Conservation (phyloP, 176 grass and related monocot genomes). For the Coix lacrymajobi region DNA sequence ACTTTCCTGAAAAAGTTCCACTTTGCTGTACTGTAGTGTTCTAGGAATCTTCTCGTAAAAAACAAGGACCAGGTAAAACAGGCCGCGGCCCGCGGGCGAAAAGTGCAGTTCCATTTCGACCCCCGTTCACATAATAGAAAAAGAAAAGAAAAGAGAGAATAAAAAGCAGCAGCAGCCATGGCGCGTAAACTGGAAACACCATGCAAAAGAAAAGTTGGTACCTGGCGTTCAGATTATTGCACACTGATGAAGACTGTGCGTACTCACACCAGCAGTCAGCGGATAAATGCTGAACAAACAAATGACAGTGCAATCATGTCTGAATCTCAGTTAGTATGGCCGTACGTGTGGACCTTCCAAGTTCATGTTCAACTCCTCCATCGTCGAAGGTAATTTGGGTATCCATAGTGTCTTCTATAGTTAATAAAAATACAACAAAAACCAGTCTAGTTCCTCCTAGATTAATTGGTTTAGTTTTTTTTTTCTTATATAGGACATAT, state of each 20-base stretch:
- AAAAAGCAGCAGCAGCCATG: background rate
- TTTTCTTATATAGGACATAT: too few species aligned
- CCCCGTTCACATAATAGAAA: background rate
- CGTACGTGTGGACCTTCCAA: background rate
- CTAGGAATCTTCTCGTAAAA: conserved; percentile 20
- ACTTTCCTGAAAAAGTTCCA: background rate
- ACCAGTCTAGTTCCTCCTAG: background rate
- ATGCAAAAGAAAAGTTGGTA: conserved; percentile 8
- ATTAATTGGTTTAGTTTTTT: background rate
- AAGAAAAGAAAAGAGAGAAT: background rate
- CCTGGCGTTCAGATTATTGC: conserved; percentile 20
- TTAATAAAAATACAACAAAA: too few species aligned
- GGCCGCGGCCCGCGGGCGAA: background rate
- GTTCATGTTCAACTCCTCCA: background rate
- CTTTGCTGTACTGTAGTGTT: background rate
- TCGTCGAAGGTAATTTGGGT: background rate
- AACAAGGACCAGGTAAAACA: conserved; percentile 33
- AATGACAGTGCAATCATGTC: background rate
- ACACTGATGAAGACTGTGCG: background rate
- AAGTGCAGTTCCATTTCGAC: background rate
- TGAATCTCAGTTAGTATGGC: background rate
- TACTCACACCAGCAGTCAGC: background rate
- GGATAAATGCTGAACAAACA: background rate
- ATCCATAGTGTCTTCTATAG: too few species aligned
- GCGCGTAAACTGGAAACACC: background rate